Evolutionary conservation across 768 basidiomycete genomes (phyloP).

Genomic region (Amanita rubescens): DNA sequence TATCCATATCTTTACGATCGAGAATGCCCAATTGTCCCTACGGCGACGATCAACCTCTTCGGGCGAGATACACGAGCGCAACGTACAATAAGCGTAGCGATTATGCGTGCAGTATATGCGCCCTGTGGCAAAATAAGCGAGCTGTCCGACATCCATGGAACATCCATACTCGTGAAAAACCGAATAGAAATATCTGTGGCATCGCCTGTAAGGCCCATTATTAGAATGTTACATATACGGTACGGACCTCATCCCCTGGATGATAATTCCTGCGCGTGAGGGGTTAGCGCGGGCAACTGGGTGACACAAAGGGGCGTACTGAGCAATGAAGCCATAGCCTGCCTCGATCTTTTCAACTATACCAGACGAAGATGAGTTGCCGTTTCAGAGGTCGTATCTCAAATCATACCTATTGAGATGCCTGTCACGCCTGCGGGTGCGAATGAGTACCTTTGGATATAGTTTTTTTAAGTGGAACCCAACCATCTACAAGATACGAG

Average conservation of each 20-base stretch:
- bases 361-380: neutral
- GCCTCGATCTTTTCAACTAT: slow-evolving; percentile 70
- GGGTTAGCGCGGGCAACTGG: neutral
- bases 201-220: slow-evolving; percentile 5
- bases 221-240: neutral
- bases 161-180: slow-evolving; percentile 57
- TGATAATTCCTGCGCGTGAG: slow-evolving; percentile 47
- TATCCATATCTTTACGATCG: slow-evolving; percentile 64
- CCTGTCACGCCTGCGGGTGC: slow-evolving; percentile 50
- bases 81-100: slow-evolving; percentile 60
- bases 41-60: neutral
- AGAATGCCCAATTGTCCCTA: slow-evolving; percentile 70
- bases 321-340: slow-evolving; percentile 73
- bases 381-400: neutral
- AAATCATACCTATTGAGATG: slow-evolving; percentile 29
- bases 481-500: slow-evolving; percentile 53
- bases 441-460: slow-evolving; percentile 3
- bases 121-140: slow-evolving; percentile 35
- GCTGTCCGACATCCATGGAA: neutral
- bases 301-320: slow-evolving; percentile 36
- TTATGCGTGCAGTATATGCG: slow-evolving; percentile 71
- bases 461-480: neutral
- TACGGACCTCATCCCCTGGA: slow-evolving; percentile 61
- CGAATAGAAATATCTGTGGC: slow-evolving; percentile 64
- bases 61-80: neutral